Evolutionary conservation across 1,284 basidiomycete species (phyloP).

Genomic region (Sphagnurus paluster): DNA sequence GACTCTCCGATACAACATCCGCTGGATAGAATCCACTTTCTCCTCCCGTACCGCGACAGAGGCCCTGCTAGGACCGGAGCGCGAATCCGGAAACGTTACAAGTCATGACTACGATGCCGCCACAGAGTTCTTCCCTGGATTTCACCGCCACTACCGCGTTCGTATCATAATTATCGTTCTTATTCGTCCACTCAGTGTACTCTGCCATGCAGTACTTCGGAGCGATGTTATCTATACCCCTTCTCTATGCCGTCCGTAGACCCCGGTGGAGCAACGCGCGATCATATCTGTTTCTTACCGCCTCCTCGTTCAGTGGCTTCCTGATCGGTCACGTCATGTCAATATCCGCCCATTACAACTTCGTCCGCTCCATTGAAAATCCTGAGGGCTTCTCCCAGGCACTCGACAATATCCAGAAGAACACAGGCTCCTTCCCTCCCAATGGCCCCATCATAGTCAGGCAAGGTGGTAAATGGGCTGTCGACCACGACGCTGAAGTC

Average conservation of each 20-base stretch:
- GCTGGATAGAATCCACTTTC: conserved; percentile 37
- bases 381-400: conserved; percentile 45
- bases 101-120: conserved; percentile 56
- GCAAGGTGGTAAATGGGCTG: conserved; percentile 11
- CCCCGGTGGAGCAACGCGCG: conserved; percentile 24
- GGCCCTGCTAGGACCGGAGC: conserved; percentile 55
- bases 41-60: conserved; percentile 28
- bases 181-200: background rate
- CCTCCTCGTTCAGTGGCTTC: conserved; percentile 22
- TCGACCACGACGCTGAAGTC: conserved; percentile 11
- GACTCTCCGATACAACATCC: conserved; percentile 24
- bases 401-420: conserved; percentile 45
- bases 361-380: conserved; percentile 43
- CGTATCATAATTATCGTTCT: conserved; percentile 18
- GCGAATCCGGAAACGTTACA: conserved; percentile 54
- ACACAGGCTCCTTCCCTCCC: conserved; percentile 23
- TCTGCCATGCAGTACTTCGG: conserved; percentile 25
- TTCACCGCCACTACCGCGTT: conserved; percentile 40
- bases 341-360: conserved; percentile 33
- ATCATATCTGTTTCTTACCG: conserved; percentile 15
- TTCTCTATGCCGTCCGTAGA: conserved; percentile 23
- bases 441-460: conserved; percentile 28
- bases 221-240: conserved; percentile 19
- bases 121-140: conserved; percentile 48
- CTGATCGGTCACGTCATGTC: conserved; percentile 27